phyloP scores from a whole-genome alignment of 2,329 filamentous ascomycete species.

The Mariannaea sp. region DNA sequence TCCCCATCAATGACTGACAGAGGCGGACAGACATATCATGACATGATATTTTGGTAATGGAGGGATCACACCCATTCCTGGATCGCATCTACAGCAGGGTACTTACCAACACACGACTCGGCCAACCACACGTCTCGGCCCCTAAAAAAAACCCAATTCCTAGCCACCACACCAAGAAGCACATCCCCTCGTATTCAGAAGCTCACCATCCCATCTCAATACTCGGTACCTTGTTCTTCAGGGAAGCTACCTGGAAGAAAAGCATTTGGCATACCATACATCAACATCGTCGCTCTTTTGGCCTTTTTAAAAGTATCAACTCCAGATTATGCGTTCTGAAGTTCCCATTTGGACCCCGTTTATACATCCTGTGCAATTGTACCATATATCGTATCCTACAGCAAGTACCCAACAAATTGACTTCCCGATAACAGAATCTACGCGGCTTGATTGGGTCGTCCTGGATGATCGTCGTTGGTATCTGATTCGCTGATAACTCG shows the following conservation, averaged over 20 bases:
- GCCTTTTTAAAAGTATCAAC: neutral
- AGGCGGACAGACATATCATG: neutral
- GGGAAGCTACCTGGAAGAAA: neutral
- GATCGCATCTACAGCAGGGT: conserved; percentile 4
- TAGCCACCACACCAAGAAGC: conserved; percentile 12
- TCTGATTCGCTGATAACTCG: conserved; percentile 6
- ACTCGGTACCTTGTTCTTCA: conserved; percentile 12
- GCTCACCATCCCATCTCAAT: conserved; percentile 12
- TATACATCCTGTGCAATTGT: neutral
- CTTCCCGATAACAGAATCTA: neutral
- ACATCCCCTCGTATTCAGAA: conserved; percentile 36
- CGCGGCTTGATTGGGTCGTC: neutral
- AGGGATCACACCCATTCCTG: neutral
- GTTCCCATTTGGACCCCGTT: neutral
- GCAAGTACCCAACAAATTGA: neutral
- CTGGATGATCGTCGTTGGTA: neutral
- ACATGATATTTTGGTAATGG: neutral
- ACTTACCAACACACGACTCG: neutral
- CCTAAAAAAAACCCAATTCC: conserved; percentile 13
- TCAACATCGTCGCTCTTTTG: neutral
- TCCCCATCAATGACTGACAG: neutral
- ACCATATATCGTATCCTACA: too few species aligned
- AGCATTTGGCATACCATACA: neutral
- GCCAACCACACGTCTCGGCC: conserved; percentile 2
- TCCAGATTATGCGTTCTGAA: neutral